These are phyloP conservation scores for Naganishia onofrii DNA, from an alignment of 768 basidiomycete genomes.

Conservation along the genomic window DNA sequence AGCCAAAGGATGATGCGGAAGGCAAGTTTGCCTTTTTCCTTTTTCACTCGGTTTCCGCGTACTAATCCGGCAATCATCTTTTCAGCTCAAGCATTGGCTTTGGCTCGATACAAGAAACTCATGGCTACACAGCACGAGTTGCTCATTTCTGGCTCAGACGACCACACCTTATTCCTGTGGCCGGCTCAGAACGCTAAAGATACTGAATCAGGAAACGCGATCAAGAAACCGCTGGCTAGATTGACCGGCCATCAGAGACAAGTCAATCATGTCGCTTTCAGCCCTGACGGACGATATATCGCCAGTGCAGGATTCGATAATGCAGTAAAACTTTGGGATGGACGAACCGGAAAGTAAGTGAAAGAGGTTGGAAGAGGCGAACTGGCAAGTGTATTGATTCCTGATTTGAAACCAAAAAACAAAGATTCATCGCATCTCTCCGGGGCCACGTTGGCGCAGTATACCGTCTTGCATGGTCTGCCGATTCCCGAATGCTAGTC, in stretches of 20 bases:
- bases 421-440: slow-evolving; percentile 81
- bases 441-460: slow-evolving; percentile 92
- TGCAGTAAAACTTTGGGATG: slow-evolving; percentile 88
- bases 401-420: not conserved
- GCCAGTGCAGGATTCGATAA: slow-evolving; percentile 90
- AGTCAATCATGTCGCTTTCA: slow-evolving; percentile 88
- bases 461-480: slow-evolving; percentile 91
- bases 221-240: slow-evolving; percentile 69
- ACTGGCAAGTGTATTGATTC: not conserved
- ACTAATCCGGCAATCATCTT: slow-evolving; percentile 53
- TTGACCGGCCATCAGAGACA: slow-evolving; percentile 94
- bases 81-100: slow-evolving; percentile 64
- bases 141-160: slow-evolving; percentile 92
- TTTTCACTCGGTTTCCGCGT: not conserved
- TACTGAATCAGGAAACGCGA: slow-evolving; percentile 50
- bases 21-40: slow-evolving; percentile 55
- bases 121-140: slow-evolving; percentile 70
- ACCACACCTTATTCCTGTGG: slow-evolving; percentile 97
- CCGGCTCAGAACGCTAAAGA: slow-evolving; percentile 61
- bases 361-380: not conserved
- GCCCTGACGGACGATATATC: slow-evolving; percentile 86
- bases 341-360: slow-evolving; percentile 57
- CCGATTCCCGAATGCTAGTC: slow-evolving; percentile 84
- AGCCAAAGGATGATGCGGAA: slow-evolving; percentile 74
- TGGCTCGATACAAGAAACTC: slow-evolving; percentile 66